Evolutionary conservation across 2,329 filamentous ascomycete species (phyloP), one percentile per base, ranked within the genome.

Genomic region (Pseudodiploospora longispora): DNA sequence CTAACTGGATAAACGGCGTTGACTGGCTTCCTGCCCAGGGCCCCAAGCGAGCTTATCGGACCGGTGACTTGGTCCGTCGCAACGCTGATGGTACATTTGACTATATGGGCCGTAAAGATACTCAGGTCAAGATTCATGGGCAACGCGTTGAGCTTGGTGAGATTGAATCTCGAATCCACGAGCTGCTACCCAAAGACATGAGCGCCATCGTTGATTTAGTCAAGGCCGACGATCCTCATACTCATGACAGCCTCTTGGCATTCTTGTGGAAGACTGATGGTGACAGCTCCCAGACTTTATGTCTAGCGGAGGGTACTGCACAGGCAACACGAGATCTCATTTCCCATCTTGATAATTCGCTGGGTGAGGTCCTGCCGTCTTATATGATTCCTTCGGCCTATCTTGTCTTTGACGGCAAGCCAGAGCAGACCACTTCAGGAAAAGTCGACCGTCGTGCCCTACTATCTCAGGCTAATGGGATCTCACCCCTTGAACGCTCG

Each of bases 71-170:
- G 3, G 47, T 47, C 9, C 29, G 47, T 12, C 59, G 61, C 28
- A 46, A 58, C 31, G 39, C 39, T 1, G 55, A 68, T 43, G 63
- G 63, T 9, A 48, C 48, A 27, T 54, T 70, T 27, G 47, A 58
- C 0, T 68, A 63, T 43, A 49, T 72, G 41, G 73, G 72, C 38
- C 61, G 74, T 30, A 71, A 71, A 50, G 74, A 78, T 51, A 64
- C 64, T 0, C 74, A 78, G 53, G 65, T 78, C 37, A 78, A 78
- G 52, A 54, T 78, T 9, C 64, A 68, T 30, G 78, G 78, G 36
- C 76, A 68, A 44, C 55, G 73, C 43, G 61, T 74, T 44, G 78
- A 71, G 56, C 59, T 71, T 2, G 43, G 38, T 5, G 36, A 48
- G 9, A 36, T 48, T n/a, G 46, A 48, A 29, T 6, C 12, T 29